Base-by-base conservation (phyloP, 108 stramenopile species). In the Thalassiosira profunda region DNA sequence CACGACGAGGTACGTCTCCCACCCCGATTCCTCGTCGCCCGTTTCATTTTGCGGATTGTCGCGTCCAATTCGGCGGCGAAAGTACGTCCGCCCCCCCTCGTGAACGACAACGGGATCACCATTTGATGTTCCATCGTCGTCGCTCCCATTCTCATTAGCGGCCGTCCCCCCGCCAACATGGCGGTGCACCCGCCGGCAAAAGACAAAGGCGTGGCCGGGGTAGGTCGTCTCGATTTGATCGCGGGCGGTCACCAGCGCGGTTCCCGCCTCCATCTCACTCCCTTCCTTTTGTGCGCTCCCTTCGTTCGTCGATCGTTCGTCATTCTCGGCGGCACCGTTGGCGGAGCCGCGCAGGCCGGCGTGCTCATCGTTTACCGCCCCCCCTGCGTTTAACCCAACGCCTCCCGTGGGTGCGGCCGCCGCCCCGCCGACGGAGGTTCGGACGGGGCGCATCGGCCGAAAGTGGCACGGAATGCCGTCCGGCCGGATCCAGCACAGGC, bases 141-240 rank as follows among this genome's bases (percentile, higher is more conserved):
- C 28, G 1, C 31, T 18, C 57, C 28, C 56, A 46, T 56, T 24
- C 30, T 59, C 46, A 38, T 21, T 24, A 33, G 34, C 30, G 4
- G 14, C 67, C n/a, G 2, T 20, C 10, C 11, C 18, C n/a, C 21
- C 41, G 10, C 5, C 46, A 38, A 41, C 18, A 5, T 36, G 18
- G 33, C 25, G 55, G 11, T 62, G 35, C 24, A 76, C 37, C 18
- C 59, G 33, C 23, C 61, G 35, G 79, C 87, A 63, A 75, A 72
- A 78, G 61, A 83, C 70, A 75, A 94, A 94, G 35, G 88, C 84
- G 70, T 94, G 87, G 14, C 93, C 90, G 7, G 66, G 66, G 41
- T 28, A 68, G 0, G 88, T 83, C 46, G 58, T 65, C 54, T 93
- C 92, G 25, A 91, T 78, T 40, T 81, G 86, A 81, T 86, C 88